Evolutionary conservation across 1,284 basidiomycete genomes (phyloP), one percentile per base, ranked within the genome.

Genomic region (Phaffia rhodozyma): DNA sequence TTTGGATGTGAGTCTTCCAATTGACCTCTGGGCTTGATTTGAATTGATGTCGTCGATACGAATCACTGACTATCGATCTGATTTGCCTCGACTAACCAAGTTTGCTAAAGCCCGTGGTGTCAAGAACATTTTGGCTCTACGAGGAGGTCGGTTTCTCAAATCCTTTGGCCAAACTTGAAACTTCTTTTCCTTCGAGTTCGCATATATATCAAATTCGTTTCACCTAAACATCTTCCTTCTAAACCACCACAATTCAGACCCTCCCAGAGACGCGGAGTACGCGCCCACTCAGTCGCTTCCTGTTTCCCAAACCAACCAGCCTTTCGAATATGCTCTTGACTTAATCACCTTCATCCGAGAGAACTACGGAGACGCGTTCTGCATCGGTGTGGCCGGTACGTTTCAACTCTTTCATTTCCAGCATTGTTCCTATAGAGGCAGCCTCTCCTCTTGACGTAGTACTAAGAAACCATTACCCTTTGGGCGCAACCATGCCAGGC

Each of bases 181-280:
- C 13, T 43, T 43, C 7, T 16, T 16, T 11, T 2, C 13, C 13
- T 13, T 43, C 43, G 18, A 32, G 34, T 16, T n/a, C n/a, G n/a
- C n/a, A n/a, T n/a, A n/a, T 52, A 60, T 55, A 30, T 30, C 43
- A 29, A 62, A 13, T 47, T 25, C 47, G 34, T 25, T 16, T 49
- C 49, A 13, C 18, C 29, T 9, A 9, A 64, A 25, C 20, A 13
- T 34, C 38, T 54, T 20, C 13, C 34, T 23, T 49, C 21, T 62
- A 27, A 11, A n/a, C 59, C 29, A 47, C 56, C 56, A 60, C 55
- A 47, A 65, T 29, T 52, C 67, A 86, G 94, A 99, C 75, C 89
- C 94, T 4, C 93, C 94, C 0, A 81, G 91, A 71, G 89, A 91
- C 49, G 84, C 91, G 70, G 93, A 97, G 74, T 87, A 93, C 73